Evolutionary conservation across 768 basidiomycete genomes (phyloP).

Genomic region (Neoboletus subvelutipes): DNA sequence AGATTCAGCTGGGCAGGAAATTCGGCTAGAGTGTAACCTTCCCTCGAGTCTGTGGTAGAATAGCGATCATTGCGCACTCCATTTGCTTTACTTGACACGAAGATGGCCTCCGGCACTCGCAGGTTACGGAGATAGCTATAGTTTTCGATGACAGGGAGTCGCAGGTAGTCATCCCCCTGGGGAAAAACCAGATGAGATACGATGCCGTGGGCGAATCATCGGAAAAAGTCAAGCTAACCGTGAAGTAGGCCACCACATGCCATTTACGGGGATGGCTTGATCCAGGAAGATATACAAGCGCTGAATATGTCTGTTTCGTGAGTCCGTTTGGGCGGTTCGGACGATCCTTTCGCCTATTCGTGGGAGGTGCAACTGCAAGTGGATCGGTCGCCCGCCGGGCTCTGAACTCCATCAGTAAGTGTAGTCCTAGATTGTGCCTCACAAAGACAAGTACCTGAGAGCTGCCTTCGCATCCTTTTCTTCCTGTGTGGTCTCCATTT

Average conservation of each 20-base stretch:
- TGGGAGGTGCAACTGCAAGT: slow-evolving; percentile 53
- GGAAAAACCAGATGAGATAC: slow-evolving; percentile 10
- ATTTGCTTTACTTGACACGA: slow-evolving; percentile 62
- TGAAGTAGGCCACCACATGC: slow-evolving; percentile 84
- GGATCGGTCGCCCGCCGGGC: slow-evolving; percentile 63
- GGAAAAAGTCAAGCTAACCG: slow-evolving; percentile 42
- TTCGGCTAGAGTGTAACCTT: slow-evolving; percentile 13
- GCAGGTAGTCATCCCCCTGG: slow-evolving; percentile 67
- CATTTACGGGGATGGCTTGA: slow-evolving; percentile 63
- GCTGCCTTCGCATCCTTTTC: slow-evolving; percentile 79
- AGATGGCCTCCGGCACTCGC: slow-evolving; percentile 68
- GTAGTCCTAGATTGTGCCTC: background rate
- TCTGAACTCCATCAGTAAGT: slow-evolving; percentile 33
- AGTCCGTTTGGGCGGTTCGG: slow-evolving; percentile 79
- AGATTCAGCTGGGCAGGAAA: slow-evolving; percentile 5
- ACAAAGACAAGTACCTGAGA: slow-evolving; percentile 50
- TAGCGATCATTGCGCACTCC: slow-evolving; percentile 31
- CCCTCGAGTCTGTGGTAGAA: slow-evolving; percentile 17
- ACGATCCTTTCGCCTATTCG: slow-evolving; percentile 70
- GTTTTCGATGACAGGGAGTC: slow-evolving; percentile 69
- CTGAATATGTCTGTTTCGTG: slow-evolving; percentile 84
- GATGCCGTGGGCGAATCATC: background rate
- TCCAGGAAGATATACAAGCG: slow-evolving; percentile 65
- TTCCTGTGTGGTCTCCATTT: slow-evolving; percentile 76
- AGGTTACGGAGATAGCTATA: slow-evolving; percentile 72